Conservation (phyloP, 805 yeast genomes). For the Candida anglica region DNA sequence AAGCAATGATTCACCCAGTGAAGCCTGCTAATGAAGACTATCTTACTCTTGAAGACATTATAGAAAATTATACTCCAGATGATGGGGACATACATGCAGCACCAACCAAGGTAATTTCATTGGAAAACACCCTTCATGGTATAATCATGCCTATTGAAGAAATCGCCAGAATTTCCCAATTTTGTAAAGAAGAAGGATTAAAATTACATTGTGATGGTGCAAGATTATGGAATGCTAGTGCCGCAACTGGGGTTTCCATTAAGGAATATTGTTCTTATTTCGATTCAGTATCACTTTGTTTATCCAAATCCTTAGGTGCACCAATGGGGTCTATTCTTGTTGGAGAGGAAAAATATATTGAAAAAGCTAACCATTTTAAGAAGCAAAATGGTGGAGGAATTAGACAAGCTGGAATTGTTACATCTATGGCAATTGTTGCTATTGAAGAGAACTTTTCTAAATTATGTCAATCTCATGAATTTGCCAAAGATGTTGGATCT, state of each 20-base stretch:
- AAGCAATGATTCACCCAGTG: conserved; percentile 39
- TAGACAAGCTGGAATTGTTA: conserved; percentile 38
- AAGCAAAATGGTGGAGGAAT: conserved; percentile 45
- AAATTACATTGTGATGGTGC: conserved; percentile 42
- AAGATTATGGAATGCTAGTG: conserved; percentile 41
- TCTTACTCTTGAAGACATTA: conserved; percentile 34
- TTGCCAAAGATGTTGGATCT: conserved; percentile 30
- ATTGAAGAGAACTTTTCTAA: conserved; percentile 36
- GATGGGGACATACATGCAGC: conserved; percentile 44
- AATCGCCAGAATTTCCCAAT: conserved; percentile 29
- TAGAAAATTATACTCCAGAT: conserved; percentile 35
- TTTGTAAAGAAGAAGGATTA: conserved; percentile 29
- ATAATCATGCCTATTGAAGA: conserved; percentile 38
- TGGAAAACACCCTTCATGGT: conserved; percentile 43
- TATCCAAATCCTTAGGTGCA: conserved; percentile 41
- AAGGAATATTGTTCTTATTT: conserved; percentile 36
- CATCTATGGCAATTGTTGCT: conserved; percentile 39
- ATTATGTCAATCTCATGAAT: conserved; percentile 26
- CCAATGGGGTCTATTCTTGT: conserved; percentile 42
- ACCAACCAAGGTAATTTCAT: conserved; percentile 40
- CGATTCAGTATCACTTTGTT: conserved; percentile 40
- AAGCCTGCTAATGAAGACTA: conserved; percentile 30
- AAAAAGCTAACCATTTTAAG: conserved; percentile 41
- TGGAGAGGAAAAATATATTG: conserved; percentile 23
- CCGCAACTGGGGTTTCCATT: conserved; percentile 35